phyloP scores from a whole-genome alignment of 2,329 filamentous ascomycete species.

The Cryphonectria naterciae region DNA sequence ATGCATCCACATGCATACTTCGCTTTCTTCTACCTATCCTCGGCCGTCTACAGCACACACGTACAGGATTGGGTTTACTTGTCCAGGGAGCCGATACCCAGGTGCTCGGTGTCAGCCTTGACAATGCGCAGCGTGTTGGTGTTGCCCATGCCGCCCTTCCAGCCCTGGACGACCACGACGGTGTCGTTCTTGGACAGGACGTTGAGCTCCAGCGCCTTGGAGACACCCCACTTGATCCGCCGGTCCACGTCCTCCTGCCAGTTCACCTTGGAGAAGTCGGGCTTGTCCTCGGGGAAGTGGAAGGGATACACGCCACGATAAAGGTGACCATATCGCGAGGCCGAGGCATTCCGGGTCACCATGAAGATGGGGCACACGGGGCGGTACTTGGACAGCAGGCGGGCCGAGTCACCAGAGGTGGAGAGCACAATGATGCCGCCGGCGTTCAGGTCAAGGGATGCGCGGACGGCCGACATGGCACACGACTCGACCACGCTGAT shows the following conservation, averaged over 20 bases:
- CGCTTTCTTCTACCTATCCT: neutral
- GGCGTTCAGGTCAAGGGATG: slow-evolving; percentile 93
- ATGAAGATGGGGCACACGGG: slow-evolving; percentile 99
- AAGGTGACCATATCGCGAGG: slow-evolving; percentile 88
- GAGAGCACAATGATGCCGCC: slow-evolving; percentile 95
- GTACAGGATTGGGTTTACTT: slow-evolving; percentile 7
- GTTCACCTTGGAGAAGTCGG: slow-evolving; percentile 88
- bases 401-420: slow-evolving; percentile 92
- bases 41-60: slow-evolving; percentile 4
- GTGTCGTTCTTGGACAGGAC: slow-evolving; percentile 73
- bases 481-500: slow-evolving; percentile 90
- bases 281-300: slow-evolving; percentile 90
- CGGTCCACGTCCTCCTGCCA: slow-evolving; percentile 99
- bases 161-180: slow-evolving; percentile 85
- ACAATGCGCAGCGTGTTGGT: slow-evolving; percentile 78
- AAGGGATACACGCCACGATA: slow-evolving; percentile 99
- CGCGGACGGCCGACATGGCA: slow-evolving; percentile 94
- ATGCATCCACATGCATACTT: slow-evolving; percentile 1
- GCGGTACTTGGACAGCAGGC: slow-evolving; percentile 96
- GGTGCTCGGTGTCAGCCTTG: slow-evolving; percentile 62
- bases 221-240: slow-evolving; percentile 96
- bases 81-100: slow-evolving; percentile 55
- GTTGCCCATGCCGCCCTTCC: slow-evolving; percentile 90
- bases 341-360: slow-evolving; percentile 85
- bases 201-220: slow-evolving; percentile 81